Conservation (phyloP, 345 rosid genomes). For the Durio zibethinus region DNA sequence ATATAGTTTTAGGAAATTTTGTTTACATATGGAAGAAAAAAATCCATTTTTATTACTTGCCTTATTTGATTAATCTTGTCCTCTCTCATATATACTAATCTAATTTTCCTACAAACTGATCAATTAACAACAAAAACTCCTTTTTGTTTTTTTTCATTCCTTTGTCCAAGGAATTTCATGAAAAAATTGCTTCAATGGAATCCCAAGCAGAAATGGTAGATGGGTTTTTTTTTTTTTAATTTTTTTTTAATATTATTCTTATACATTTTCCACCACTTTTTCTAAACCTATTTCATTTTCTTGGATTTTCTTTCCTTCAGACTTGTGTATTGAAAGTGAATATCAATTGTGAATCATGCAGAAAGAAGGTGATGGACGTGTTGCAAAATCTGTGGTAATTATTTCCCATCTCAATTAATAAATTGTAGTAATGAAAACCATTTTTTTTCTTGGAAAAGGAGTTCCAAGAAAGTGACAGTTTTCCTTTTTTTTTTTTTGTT, state of each 20-base stretch:
- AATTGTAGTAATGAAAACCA: too few species aligned
- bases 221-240: neutral
- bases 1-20: neutral
- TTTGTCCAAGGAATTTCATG: neutral
- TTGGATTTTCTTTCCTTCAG: constrained; percentile 9
- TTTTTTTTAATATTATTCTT: neutral
- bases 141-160: too few species aligned
- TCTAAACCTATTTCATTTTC: neutral
- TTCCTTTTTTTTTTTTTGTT: neutral
- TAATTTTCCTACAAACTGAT: neutral
- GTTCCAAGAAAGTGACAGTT: neutral
- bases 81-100: neutral
- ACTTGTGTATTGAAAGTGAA: constrained; percentile 15
- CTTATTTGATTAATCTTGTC: neutral
- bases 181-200: constrained; percentile 1
- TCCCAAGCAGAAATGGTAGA: constrained; percentile 1
- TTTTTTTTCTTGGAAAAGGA: neutral
- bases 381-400: constrained; percentile 31
- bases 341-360: constrained; percentile 20
- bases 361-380: constrained; percentile 23
- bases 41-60: neutral
- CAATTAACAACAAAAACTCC: neutral
- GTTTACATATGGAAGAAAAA: neutral
- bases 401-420: too few species aligned
- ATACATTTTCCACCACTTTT: neutral